Conservation (phyloP, 768 basidiomycete genomes). For the Strobilomyces dryophilus region DNA sequence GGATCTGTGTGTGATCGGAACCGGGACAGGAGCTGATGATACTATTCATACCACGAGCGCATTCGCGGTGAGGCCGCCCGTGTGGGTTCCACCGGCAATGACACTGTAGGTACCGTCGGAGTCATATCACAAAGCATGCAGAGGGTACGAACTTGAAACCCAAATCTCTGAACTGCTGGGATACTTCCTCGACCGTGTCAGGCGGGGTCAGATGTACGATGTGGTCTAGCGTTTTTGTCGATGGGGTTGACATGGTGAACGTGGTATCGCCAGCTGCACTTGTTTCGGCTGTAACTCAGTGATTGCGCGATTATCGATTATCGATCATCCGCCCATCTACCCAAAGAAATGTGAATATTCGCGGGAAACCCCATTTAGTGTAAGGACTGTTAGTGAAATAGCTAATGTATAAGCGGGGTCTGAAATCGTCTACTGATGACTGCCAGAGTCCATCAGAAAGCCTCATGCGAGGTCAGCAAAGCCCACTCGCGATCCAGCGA, state of each 20-base stretch:
- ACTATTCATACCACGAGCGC: conserved; percentile 47
- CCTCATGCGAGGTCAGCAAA: conserved; percentile 33
- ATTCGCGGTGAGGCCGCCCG: conserved; percentile 60
- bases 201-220: conserved; percentile 71
- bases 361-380: not conserved
- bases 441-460: conserved; percentile 1
- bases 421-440: not conserved
- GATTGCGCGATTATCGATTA: not conserved
- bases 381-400: not conserved
- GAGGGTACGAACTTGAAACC: conserved; percentile 56
- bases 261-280: not conserved
- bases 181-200: conserved; percentile 46
- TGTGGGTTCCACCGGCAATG: conserved; percentile 60
- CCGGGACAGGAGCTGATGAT: not conserved
- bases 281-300: not conserved
- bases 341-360: not conserved
- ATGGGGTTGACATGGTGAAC: conserved; percentile 22
- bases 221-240: conserved; percentile 56
- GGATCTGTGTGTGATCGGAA: conserved; percentile 12
- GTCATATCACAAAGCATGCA: not conserved
- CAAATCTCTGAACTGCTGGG: conserved; percentile 50
- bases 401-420: not conserved
- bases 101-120: conserved; percentile 41
- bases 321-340: not conserved
- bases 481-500: conserved; percentile 37